Conservation (phyloP, 495 filamentous ascomycete species). For the Bathelium albidoporum region DNA sequence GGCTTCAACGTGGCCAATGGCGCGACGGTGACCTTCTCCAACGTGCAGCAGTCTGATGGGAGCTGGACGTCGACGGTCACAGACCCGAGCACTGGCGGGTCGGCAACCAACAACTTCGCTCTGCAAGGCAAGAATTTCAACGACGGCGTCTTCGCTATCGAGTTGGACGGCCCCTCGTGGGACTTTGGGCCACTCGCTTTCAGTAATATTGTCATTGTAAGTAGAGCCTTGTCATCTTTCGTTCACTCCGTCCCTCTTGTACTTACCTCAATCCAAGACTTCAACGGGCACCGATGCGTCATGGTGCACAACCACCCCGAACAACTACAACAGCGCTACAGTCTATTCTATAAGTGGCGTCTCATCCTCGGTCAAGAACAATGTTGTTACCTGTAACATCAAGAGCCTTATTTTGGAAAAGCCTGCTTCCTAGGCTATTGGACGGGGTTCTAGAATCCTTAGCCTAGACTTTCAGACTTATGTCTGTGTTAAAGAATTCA, state of each 20-base stretch:
- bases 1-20: conserved; percentile 30
- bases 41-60: not conserved
- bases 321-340: conserved; percentile 31
- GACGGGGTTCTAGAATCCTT: not conserved
- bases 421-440: not conserved
- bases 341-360: conserved; percentile 27
- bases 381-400: conserved; percentile 30
- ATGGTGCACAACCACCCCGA: conserved; percentile 29
- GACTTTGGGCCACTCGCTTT: conserved; percentile 32
- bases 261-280: conserved; percentile 8
- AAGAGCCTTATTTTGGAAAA: conserved; percentile 23
- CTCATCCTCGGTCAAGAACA: conserved; percentile 24
- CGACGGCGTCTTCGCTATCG: conserved; percentile 33
- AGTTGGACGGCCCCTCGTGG: conserved; percentile 30
- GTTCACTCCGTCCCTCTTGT: not conserved
- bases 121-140: conserved; percentile 31
- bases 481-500: not conserved
- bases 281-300: conserved; percentile 7
- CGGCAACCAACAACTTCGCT: conserved; percentile 3
- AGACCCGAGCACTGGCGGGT: conserved; percentile 2
- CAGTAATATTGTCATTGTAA: conserved; percentile 34
- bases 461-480: not conserved
- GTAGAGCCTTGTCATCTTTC: conserved; percentile 9
- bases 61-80: not conserved
- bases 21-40: conserved; percentile 27